These are phyloP conservation scores for Nectriaceae sp. DNA, from an alignment of 2,329 filamentous ascomycete species.

Conservation along the genomic window DNA sequence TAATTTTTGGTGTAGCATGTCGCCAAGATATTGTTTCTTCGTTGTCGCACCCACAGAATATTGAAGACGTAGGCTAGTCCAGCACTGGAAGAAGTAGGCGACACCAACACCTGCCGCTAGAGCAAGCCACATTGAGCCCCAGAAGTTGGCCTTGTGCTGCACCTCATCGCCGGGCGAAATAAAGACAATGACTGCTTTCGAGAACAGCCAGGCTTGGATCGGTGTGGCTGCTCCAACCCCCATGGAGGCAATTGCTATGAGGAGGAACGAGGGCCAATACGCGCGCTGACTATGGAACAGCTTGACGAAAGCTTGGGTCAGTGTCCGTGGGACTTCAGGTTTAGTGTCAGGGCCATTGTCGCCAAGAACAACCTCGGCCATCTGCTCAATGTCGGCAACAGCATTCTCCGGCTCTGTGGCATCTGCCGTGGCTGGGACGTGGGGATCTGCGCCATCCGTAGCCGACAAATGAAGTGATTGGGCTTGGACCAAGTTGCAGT, in stretches of 20 bases:
- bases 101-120: conserved; percentile 31
- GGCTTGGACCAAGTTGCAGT: conserved; percentile 25
- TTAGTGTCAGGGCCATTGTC: conserved; percentile 3
- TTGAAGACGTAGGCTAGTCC: conserved; percentile 15
- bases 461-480: conserved; percentile 15
- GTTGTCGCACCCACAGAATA: conserved; percentile 22
- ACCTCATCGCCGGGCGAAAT: conserved; percentile 31
- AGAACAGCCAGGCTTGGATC: conserved; percentile 32
- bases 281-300: conserved; percentile 21
- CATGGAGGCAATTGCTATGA: conserved; percentile 27
- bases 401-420: not conserved
- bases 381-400: not conserved
- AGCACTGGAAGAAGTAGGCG: conserved; percentile 28
- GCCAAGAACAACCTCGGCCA: not conserved
- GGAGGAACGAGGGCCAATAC: conserved; percentile 27
- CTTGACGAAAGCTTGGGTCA: conserved; percentile 14
- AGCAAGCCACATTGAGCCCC: conserved; percentile 35
- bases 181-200: conserved; percentile 29
- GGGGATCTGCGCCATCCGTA: not conserved
- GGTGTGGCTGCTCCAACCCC: conserved; percentile 27
- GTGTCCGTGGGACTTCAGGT: conserved; percentile 1
- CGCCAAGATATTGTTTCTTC: conserved; percentile 30
- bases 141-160: conserved; percentile 22
- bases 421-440: too few relatives aligned
- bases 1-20: conserved; percentile 31